phyloP scores from a whole-genome alignment of 2,329 filamentous ascomycete species.

The Shiraia bambusicola region DNA sequence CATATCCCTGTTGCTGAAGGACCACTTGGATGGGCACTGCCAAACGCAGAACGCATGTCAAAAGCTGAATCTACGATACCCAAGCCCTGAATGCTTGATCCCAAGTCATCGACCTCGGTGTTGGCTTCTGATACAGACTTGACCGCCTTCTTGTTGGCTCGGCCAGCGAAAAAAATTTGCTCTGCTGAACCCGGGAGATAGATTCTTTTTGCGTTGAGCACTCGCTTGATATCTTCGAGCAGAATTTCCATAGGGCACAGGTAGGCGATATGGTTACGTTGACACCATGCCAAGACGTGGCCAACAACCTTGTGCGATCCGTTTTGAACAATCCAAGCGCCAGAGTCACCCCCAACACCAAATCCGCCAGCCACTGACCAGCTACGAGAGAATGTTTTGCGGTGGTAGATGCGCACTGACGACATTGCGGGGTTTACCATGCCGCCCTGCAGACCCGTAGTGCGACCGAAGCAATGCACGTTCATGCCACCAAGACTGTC shows the following conservation, averaged over 20 bases:
- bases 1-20: conserved; percentile 1
- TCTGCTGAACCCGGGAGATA: conserved; percentile 63
- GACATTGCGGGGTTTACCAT: conserved; percentile 75
- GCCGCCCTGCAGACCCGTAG: conserved; percentile 78
- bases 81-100: conserved; percentile 30
- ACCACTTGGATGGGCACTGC: conserved; percentile 2
- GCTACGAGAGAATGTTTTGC: conserved; percentile 74
- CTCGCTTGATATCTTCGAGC: conserved; percentile 79
- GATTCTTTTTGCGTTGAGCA: conserved; percentile 70
- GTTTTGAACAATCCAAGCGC: conserved; percentile 88
- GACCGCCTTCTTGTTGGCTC: conserved; percentile 6
- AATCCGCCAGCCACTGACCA: conserved; percentile 64
- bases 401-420: conserved; percentile 84
- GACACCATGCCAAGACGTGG: conserved; percentile 86
- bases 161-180: conserved; percentile 19
- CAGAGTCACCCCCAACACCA: conserved; percentile 82
- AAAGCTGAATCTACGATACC: conserved; percentile 35
- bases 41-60: conserved; percentile 18
- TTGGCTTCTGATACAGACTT: conserved; percentile 6
- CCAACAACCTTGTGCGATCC: conserved; percentile 78
- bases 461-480: conserved; percentile 87
- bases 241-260: conserved; percentile 94
- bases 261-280: conserved; percentile 78
- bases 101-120: conserved; percentile 23
- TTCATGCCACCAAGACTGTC: conserved; percentile 69